Percentiles rank a stretch among this genome's conserved stretches.
phyloP scores from a whole-genome alignment of 257 asterid genomes.

The Ilex asprella region DNA sequence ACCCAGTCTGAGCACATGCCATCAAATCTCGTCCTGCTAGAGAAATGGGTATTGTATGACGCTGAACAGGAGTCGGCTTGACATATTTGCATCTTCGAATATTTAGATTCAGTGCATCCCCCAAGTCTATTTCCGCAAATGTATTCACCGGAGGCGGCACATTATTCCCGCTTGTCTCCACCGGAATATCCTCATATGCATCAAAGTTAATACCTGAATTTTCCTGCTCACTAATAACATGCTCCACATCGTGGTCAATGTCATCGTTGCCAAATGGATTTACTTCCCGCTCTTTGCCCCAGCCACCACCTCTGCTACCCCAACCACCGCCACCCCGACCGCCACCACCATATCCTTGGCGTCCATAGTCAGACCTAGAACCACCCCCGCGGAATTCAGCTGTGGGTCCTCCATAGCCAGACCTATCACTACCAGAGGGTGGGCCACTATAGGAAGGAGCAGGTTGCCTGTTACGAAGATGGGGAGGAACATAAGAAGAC shows the following conservation, averaged over 20 bases:
- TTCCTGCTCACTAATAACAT: neutral
- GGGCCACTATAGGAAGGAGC: constrained; percentile 4
- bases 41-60: constrained; percentile 19
- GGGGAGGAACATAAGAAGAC: constrained; percentile 12
- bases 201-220: constrained; percentile 17
- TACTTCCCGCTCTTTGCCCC: constrained; percentile 8
- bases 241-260: neutral
- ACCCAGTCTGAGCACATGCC: constrained; percentile 26
- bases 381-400: constrained; percentile 9
- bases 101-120: constrained; percentile 14
- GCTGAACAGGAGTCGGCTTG: constrained; percentile 21
- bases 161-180: constrained; percentile 19
- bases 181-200: constrained; percentile 23
- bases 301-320: constrained; percentile 12
- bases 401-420: neutral
- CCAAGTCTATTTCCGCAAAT: constrained; percentile 19
- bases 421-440: constrained; percentile 2
- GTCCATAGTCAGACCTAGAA: constrained; percentile 5
- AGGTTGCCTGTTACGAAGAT: constrained; percentile 12
- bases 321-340: constrained; percentile 7
- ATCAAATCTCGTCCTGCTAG: constrained; percentile 19
- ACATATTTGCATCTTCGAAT: constrained; percentile 21
- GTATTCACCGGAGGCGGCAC: constrained; percentile 22
- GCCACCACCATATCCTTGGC: constrained; percentile 10
- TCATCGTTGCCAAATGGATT: constrained; percentile 13